These are phyloP conservation scores for Vigna trinervia DNA, from an alignment of 306 rosid species.

Conservation along the genomic window DNA sequence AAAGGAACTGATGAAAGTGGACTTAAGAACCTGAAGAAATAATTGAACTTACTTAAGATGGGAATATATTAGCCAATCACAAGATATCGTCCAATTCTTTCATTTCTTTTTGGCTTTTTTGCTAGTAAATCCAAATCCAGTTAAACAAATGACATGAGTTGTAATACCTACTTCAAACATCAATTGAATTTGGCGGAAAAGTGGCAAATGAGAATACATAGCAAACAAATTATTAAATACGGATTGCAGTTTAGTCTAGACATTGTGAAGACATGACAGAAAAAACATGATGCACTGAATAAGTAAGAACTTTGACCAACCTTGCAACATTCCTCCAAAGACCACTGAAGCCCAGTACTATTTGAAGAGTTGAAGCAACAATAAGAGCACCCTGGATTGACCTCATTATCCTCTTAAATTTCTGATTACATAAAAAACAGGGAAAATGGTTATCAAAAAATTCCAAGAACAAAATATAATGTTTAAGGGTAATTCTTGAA, in stretches of 20 bases:
- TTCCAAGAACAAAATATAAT: slow-evolving; percentile 19
- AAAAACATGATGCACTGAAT: slow-evolving; percentile 27
- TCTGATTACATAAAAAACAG: slow-evolving; percentile 56
- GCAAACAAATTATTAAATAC: slow-evolving; percentile 17
- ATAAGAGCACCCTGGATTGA: slow-evolving; percentile 96
- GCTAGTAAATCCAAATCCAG: slow-evolving; percentile 25
- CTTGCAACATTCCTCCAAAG: slow-evolving; percentile 98
- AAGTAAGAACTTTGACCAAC: slow-evolving; percentile 54
- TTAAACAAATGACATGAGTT: slow-evolving; percentile 25
- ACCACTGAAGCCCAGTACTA: slow-evolving; percentile 98
- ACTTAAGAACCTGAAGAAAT: slow-evolving; percentile 79
- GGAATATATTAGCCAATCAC: slow-evolving; percentile 17
- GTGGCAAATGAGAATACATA: slow-evolving; percentile 21
- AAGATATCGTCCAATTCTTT: slow-evolving; percentile 29
- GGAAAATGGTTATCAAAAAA: not conserved
- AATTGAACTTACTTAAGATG: slow-evolving; percentile 29
- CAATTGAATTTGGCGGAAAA: slow-evolving; percentile 33
- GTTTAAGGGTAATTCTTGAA: slow-evolving; percentile 25
- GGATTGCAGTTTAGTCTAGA: slow-evolving; percentile 14
- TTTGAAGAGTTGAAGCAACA: slow-evolving; percentile 97
- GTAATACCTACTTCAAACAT: slow-evolving; percentile 29
- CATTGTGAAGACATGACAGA: slow-evolving; percentile 16
- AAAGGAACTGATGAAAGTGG: slow-evolving; percentile 94
- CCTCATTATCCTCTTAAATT: slow-evolving; percentile 89
- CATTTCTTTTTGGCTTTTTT: not conserved